Base-by-base conservation (phyloP, 2,329 filamentous ascomycete genomes). In the Colletotrichum chlorophyti region DNA sequence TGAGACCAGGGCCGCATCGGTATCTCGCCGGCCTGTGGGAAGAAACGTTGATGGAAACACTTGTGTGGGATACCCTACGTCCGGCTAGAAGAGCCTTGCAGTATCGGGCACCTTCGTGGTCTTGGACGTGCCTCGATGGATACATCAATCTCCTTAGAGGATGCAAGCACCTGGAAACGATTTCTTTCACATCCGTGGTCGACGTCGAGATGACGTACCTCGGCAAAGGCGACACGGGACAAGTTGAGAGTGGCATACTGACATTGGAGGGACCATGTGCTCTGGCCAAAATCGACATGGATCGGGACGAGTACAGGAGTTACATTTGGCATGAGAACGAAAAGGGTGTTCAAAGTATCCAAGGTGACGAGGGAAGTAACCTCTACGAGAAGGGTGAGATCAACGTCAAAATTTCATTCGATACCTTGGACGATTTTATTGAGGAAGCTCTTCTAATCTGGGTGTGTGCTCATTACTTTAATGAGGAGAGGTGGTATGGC, bases 51-150 rank as follows among this genome's bases (percentile, higher is more conserved):
- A 38, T 49, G 4, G 1, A 9, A 14, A 37, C 34, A 21, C 15
- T 49, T 1, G 3, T n/a, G 17, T 49, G 46, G 46, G 3, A 0
- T 0, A 11, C 11, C 9, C 4, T 0, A 3, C 23, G 32, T 10
- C 6, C 10, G 6, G 15, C 21, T 11, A 38, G 29, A 8, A 37
- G 46, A 21, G 9, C 15, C 14, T 19, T 15, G 7, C 1, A 15
- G 19, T 49, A 49, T 27, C 34, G 46, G 11, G 46, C 46, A 6
- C 46, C 46, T 5, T 49, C 46, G 5, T 49, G 46, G 46, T 49
- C 46, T 38, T 49, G 46, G 46, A 34, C 46, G 7, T 38, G 46
- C 0, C 21, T 49, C 2, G 46, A 49, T 14, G 46, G 46, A 4
- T 11, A 26, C 9, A 4, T 41, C 38, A 26, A 14, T 23, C 0